Evolutionary conservation across 176 grass and related monocot genomes (phyloP), one percentile per base, ranked within the genome.

Genomic region (Elaeis guineensis): DNA sequence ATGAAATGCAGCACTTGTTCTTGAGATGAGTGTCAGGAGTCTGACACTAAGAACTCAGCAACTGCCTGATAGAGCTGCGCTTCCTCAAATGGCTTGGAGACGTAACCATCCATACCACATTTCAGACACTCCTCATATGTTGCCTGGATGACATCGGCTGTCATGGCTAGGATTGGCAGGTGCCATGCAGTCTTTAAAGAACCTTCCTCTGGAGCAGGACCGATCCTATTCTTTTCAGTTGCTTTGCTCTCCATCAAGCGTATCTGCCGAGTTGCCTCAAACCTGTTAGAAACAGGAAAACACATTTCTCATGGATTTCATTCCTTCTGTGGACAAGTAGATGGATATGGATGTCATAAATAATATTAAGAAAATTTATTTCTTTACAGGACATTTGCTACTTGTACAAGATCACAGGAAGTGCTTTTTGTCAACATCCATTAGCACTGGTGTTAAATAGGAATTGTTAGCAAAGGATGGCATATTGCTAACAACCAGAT

Each of bases 41-140:
- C 35, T 3, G 73, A 66, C 58, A 68, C 73, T 29, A 89, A 76
- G 76, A 98, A 92, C 58, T 89, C 89, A 51, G 86, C 70, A 8
- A 98, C 77, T 7, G 88, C 88, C 54, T 83, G 52, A 65, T 83
- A 93, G 26, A 98, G 82, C 75, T 89, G 94, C 30, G 86, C 81
- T 87, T 89, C 94, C 62, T 98, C 88, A 0, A 98, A 98, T 50
- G 94, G 94, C 69, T 98, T 98, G 4, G 94, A 89, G 61, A 98
- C 94, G 12, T 98, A 93, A n/a, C 88, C 94, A 63, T 98, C 94
- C 94, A 98, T 92, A 6, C 88, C 94, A 5, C 55, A 74, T 74
- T 86, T 98, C 17, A 79, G 72, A 79, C 94, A 98, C 62, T 98
- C 79, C 63, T 98, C 94, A 5, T 81, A 65, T 24, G 94, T 98